Conservation (phyloP, 805 yeast genomes). For the Lipomyces sp. region DNA sequence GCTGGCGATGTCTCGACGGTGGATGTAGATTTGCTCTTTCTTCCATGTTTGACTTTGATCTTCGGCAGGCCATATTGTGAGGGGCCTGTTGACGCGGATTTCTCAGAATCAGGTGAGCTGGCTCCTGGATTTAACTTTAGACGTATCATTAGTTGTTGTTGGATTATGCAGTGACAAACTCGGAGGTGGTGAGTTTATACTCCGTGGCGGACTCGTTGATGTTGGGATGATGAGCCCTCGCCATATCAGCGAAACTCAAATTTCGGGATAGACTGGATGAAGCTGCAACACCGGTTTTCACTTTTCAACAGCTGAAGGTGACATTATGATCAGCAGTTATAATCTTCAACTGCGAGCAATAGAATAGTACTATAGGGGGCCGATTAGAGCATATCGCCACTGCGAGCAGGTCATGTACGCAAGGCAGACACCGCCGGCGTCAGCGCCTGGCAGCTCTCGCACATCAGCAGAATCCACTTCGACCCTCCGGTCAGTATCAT, state of each 20-base stretch:
- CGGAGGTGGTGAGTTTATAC: not conserved
- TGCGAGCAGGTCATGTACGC: not conserved
- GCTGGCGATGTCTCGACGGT: conserved; percentile 11
- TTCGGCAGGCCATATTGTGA: conserved; percentile 21
- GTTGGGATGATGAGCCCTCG: not conserved
- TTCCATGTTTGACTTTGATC: conserved; percentile 32
- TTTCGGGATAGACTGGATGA: not conserved
- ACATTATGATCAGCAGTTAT: not conserved
- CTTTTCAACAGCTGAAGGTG: not conserved
- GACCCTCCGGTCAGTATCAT: not conserved
- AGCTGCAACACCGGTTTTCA: not conserved
- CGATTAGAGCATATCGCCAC: not conserved
- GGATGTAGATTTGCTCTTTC: conserved; percentile 15
- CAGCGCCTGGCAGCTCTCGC: not conserved
- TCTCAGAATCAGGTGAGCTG: conserved; percentile 1
- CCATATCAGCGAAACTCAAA: not conserved
- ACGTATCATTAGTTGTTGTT: conserved; percentile 20
- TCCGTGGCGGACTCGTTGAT: not conserved
- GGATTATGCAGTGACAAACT: not conserved
- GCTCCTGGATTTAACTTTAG: conserved; percentile 20
- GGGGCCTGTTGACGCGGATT: not conserved
- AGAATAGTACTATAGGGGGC: not conserved
- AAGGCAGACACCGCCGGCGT: not conserved
- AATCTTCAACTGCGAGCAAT: not conserved
- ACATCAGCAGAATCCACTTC: not conserved